Evolutionary conservation across 306 rosid species (phyloP).

Genomic region (Prunus davidiana): DNA sequence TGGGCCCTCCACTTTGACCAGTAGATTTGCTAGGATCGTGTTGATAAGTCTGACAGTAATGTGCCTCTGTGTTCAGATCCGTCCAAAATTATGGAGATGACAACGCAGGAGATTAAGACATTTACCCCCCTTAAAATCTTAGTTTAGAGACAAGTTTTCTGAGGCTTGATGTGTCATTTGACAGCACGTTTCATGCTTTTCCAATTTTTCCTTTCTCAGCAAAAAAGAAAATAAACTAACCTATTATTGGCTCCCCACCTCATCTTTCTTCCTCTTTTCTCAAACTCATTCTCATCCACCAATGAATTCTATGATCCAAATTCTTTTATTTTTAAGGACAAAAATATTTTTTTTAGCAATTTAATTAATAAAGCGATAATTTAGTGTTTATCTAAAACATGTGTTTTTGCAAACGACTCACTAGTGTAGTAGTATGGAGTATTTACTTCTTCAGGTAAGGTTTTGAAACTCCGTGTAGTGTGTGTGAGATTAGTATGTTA

Average conservation of each 20-base stretch:
- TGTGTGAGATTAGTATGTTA: too few relatives aligned
- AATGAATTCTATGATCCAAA: too few relatives aligned
- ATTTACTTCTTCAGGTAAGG: too few relatives aligned
- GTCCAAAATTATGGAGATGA: neutral
- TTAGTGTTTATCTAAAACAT: too few relatives aligned
- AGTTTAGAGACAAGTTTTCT: neutral
- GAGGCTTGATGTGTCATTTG: neutral
- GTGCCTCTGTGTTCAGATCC: neutral
- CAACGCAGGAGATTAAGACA: neutral
- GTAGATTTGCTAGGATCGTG: neutral
- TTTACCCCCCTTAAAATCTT: neutral
- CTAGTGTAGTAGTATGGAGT: too few relatives aligned
- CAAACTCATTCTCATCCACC: too few relatives aligned
- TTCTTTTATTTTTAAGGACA: too few relatives aligned
- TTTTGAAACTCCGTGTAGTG: too few relatives aligned
- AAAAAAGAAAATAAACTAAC: conserved; percentile 11
- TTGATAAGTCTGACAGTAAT: neutral
- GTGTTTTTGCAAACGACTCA: too few relatives aligned
- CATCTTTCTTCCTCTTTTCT: neutral
- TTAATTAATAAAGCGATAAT: too few relatives aligned
- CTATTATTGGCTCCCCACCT: too few relatives aligned
- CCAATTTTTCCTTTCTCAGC: neutral
- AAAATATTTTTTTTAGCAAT: too few relatives aligned
- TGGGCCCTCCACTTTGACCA: conserved; percentile 4
- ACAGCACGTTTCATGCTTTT: neutral